Percentiles rank a stretch among this genome's conserved stretches.
Evolutionary conservation across 169 alveolate species (phyloP).

Genomic region (Plasmodium vivax): DNA sequence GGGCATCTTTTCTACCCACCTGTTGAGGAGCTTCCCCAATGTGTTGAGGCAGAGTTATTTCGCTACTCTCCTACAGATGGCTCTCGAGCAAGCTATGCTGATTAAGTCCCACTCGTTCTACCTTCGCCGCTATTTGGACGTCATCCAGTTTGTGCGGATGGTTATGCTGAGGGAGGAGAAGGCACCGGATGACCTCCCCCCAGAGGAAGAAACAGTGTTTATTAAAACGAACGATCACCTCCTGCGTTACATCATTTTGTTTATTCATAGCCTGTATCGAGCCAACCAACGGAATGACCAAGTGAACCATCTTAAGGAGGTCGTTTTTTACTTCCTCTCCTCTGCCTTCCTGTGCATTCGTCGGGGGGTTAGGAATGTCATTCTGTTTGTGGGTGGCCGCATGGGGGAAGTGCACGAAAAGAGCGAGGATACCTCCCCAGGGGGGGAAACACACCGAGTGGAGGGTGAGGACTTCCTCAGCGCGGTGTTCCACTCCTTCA

Average conservation of each 20-base stretch:
- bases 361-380: not conserved
- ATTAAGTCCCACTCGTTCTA: not conserved
- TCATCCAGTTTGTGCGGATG: not conserved
- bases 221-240: not conserved
- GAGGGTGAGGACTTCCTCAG: not conserved
- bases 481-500: not conserved
- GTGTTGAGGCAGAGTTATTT: not conserved
- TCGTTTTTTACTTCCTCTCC: not conserved
- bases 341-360: not conserved
- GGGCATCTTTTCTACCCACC: not conserved
- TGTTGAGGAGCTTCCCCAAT: not conserved
- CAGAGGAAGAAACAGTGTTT: not conserved
- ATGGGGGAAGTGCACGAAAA: not conserved
- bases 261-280: not conserved
- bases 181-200: not conserved
- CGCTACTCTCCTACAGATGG: not conserved
- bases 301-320: not conserved
- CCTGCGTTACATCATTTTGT: not conserved
- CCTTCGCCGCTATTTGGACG: conserved; percentile 15
- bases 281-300: not conserved
- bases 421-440: not conserved
- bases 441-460: not conserved
- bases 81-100: conserved; percentile 8
- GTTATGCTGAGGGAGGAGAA: not conserved
- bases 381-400: not conserved